These are phyloP conservation scores for Microbotryum intermedium DNA, from an alignment of 1,284 basidiomycete species.

Conservation along the genomic window DNA sequence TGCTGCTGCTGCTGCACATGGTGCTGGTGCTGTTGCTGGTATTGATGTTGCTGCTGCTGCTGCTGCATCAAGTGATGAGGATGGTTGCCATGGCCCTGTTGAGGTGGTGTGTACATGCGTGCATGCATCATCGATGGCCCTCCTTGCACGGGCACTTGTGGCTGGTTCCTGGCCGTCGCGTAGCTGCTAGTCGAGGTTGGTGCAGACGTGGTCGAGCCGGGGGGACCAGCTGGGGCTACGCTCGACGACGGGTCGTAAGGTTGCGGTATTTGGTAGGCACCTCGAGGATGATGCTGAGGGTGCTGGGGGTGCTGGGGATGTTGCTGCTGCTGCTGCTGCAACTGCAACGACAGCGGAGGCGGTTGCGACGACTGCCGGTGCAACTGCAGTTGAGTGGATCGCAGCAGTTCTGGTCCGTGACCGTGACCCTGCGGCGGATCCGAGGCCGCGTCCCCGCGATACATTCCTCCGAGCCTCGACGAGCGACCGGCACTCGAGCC, in stretches of 20 bases:
- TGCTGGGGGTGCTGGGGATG: background rate
- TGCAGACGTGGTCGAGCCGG: too few relatives aligned
- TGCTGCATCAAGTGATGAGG: background rate
- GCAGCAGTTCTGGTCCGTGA: background rate
- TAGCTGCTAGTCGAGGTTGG: too few relatives aligned
- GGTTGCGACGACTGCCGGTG: background rate
- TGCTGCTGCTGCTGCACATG: slow-evolving; percentile 1
- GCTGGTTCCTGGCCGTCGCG: too few relatives aligned
- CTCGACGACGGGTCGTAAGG: background rate
- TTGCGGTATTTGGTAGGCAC: background rate
- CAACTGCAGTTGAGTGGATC: background rate
- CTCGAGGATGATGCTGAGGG: background rate
- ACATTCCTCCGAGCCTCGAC: too few relatives aligned
- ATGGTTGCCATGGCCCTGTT: too few relatives aligned
- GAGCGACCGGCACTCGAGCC: too few relatives aligned
- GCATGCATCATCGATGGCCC: too few relatives aligned
- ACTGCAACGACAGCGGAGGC: background rate
- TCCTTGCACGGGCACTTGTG: too few relatives aligned
- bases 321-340: slow-evolving; percentile 7
- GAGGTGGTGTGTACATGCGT: too few relatives aligned
- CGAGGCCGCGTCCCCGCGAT: too few relatives aligned
- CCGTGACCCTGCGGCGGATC: background rate
- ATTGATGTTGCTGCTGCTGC: background rate
- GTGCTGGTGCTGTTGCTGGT: background rate
- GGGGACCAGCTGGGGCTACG: too few relatives aligned